Percentiles rank a stretch among this genome's conserved stretches.
These are phyloP conservation scores for Suillus luteus DNA, from an alignment of 768 basidiomycete species.

Conservation along the genomic window DNA sequence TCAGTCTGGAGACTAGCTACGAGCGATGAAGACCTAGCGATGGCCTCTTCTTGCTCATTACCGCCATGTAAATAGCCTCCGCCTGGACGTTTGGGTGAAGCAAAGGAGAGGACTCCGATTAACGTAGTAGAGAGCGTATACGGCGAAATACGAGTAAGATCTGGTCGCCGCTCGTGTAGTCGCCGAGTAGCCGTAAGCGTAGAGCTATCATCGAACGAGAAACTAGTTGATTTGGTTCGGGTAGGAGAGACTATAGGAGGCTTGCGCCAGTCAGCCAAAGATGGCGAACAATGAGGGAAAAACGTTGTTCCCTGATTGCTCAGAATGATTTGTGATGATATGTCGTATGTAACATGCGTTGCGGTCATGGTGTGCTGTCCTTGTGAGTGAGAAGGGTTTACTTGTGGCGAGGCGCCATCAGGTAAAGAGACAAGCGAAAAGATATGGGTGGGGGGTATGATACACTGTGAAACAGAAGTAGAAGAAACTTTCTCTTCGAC, in stretches of 20 bases:
- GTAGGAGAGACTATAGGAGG: conserved; percentile 6
- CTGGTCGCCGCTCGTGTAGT: conserved; percentile 20
- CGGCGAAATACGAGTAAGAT: conserved; percentile 16
- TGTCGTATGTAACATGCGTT: conserved; percentile 31
- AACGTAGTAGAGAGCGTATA: conserved; percentile 27
- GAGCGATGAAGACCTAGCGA: conserved; percentile 44
- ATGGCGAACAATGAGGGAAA: conserved; percentile 40
- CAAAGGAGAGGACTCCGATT: conserved; percentile 45
- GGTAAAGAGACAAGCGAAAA: conserved; percentile 11
- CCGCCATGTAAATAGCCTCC: conserved; percentile 48
- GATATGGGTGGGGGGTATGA: conserved; percentile 12
- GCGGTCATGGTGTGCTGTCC: background rate
- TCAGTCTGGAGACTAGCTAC: conserved; percentile 38
- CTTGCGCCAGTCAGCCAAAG: conserved; percentile 39
- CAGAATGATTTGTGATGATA: conserved; percentile 38
- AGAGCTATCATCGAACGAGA: conserved; percentile 34
- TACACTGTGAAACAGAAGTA: conserved; percentile 7
- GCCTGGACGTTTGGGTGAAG: conserved; percentile 45
- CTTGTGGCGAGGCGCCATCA: background rate
- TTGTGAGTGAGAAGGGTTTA: conserved; percentile 10
- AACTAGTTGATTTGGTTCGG: conserved; percentile 17
- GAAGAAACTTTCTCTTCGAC: conserved; percentile 29
- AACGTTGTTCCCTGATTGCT: conserved; percentile 41
- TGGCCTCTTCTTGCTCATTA: conserved; percentile 46
- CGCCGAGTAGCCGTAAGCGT: conserved; percentile 37